phyloP scores from a whole-genome alignment of 768 basidiomycete genomes.

The Auriscalpium microsporum region DNA sequence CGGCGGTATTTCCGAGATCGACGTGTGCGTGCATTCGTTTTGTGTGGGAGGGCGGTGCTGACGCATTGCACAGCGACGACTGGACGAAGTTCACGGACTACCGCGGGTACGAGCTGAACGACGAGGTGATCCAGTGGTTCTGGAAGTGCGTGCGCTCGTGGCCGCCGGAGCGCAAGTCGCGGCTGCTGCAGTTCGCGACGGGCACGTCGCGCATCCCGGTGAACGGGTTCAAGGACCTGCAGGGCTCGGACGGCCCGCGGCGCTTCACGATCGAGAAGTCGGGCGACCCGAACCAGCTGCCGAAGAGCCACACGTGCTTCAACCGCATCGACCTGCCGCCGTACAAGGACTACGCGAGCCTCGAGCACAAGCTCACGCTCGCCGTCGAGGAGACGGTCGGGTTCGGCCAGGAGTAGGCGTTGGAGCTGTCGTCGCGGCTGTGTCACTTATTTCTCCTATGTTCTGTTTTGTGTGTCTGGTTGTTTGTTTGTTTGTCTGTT shows the following conservation, averaged over 20 bases:
- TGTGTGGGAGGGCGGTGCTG: not conserved
- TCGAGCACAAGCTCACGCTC: conserved; percentile 92
- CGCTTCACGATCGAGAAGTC: conserved; percentile 99
- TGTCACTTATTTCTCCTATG: too few relatives aligned
- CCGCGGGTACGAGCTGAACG: conserved; percentile 90
- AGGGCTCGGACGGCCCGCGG: conserved; percentile 94
- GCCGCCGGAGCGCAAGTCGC: conserved; percentile 97
- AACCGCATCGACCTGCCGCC: conserved; percentile 96
- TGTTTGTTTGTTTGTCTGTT: too few relatives aligned
- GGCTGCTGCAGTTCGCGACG: conserved; percentile 92
- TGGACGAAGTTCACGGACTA: conserved; percentile 99
- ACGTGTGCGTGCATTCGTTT: conserved; percentile 60
- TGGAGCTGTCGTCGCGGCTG: not conserved
- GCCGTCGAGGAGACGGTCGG: conserved; percentile 94
- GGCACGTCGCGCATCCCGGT: conserved; percentile 96
- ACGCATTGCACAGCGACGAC: conserved; percentile 55
- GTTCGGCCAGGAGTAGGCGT: conserved; percentile 77
- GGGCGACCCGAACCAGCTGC: conserved; percentile 91
- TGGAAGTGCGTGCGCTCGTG: conserved; percentile 98
- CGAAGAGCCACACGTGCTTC: conserved; percentile 97
- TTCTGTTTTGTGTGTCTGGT: too few relatives aligned
- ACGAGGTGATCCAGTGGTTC: conserved; percentile 99
- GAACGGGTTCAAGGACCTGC: conserved; percentile 97
- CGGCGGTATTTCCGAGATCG: conserved; percentile 99
- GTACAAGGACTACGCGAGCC: conserved; percentile 88